phyloP scores from a whole-genome alignment of 257 asterid species.

The Nicotiana otophora region DNA sequence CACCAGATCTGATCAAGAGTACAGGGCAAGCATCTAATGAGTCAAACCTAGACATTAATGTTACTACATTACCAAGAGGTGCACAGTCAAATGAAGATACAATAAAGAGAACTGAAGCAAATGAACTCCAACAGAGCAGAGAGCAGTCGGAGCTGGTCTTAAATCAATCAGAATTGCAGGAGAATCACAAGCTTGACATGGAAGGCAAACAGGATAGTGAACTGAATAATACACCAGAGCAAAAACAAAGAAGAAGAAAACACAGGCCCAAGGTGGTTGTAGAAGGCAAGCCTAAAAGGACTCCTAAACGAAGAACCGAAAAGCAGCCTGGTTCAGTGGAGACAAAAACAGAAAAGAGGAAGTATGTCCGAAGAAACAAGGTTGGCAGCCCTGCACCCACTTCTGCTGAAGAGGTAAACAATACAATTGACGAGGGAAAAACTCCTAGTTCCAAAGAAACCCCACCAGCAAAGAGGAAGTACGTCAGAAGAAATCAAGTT shows the following conservation, averaged over 20 bases:
- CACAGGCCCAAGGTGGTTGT: slow-evolving; percentile 90
- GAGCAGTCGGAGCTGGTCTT: slow-evolving; percentile 28
- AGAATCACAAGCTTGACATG: slow-evolving; percentile 74
- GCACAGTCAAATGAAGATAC: slow-evolving; percentile 16
- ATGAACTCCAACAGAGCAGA: slow-evolving; percentile 22
- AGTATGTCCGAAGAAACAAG: slow-evolving; percentile 40
- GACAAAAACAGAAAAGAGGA: slow-evolving; percentile 46
- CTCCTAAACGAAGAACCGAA: slow-evolving; percentile 35
- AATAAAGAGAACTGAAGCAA: slow-evolving; percentile 20
- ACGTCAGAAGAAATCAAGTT: slow-evolving; percentile 26
- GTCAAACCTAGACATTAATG: slow-evolving; percentile 18
- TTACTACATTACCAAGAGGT: slow-evolving; percentile 15
- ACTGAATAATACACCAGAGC: slow-evolving; percentile 55
- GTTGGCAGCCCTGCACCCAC: slow-evolving; percentile 19
- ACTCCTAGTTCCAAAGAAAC: slow-evolving; percentile 24
- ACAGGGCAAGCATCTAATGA: slow-evolving; percentile 18
- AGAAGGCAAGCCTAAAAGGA: slow-evolving; percentile 51
- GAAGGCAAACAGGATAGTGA: slow-evolving; percentile 47
- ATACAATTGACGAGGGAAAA: slow-evolving; percentile 18
- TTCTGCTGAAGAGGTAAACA: slow-evolving; percentile 26
- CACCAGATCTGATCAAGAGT: slow-evolving; percentile 48
- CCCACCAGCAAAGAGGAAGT: slow-evolving; percentile 35
- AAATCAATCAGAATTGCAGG: slow-evolving; percentile 36
- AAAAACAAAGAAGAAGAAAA: slow-evolving; percentile 63
- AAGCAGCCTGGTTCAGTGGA: slow-evolving; percentile 34